Evolutionary conservation across 371 early-diverging fungal species (phyloP).

Genomic region (Mucor plumbeus): DNA sequence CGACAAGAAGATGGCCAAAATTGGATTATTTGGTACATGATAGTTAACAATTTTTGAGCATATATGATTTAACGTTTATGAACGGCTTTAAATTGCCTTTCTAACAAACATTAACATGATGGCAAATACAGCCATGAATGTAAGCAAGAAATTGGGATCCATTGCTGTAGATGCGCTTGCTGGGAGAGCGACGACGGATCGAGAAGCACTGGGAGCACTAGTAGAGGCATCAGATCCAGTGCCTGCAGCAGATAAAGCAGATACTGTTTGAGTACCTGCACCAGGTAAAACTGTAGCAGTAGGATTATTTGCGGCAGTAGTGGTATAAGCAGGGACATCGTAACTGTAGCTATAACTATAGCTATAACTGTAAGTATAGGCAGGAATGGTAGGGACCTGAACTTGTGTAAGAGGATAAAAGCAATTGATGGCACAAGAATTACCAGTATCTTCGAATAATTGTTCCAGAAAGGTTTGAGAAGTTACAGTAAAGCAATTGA

Average conservation of each 20-base stretch:
- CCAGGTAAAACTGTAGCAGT: background rate
- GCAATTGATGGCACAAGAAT: slow-evolving; percentile 17
- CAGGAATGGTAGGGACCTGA: slow-evolving; percentile 4
- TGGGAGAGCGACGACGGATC: background rate
- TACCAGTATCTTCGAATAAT: slow-evolving; percentile 13
- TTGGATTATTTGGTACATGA: background rate
- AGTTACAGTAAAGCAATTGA: slow-evolving; percentile 11
- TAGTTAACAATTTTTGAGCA: background rate
- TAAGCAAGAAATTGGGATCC: background rate
- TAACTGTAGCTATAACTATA: background rate
- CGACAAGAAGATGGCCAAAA: background rate
- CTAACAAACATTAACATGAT: background rate
- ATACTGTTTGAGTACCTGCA: background rate
- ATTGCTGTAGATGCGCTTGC: background rate
- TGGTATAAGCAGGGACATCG: background rate
- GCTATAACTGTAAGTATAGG: slow-evolving; percentile 1
- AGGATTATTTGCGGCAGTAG: background rate
- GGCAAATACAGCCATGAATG: background rate
- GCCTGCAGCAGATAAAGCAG: background rate
- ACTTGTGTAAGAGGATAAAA: slow-evolving; percentile 6
- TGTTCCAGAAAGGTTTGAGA: slow-evolving; percentile 8
- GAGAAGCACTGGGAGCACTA: background rate
- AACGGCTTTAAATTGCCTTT: background rate
- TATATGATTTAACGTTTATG: background rate
- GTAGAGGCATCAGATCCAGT: background rate